Conservation (phyloP, 768 basidiomycete genomes). For the Trametes villosa region DNA sequence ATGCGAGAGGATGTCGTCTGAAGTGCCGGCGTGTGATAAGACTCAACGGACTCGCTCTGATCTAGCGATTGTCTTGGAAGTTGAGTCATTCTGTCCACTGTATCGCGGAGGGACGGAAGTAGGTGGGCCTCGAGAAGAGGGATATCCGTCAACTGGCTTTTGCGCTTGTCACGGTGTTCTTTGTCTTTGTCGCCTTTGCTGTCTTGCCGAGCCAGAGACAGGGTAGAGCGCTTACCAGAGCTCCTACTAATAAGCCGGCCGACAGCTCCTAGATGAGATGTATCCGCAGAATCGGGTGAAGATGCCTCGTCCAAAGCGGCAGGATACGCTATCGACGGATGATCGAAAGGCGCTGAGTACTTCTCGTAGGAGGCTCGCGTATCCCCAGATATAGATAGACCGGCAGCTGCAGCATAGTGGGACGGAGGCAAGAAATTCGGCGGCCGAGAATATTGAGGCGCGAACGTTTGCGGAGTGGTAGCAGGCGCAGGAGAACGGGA, state of each 20-base stretch:
- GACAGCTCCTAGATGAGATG: constrained; percentile 1
- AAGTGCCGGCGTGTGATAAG: neutral
- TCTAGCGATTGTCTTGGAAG: constrained; percentile 21
- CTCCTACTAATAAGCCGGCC: constrained; percentile 6
- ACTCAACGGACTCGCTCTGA: neutral
- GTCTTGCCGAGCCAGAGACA: neutral
- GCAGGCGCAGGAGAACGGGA: constrained; percentile 26
- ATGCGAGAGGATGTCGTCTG: neutral
- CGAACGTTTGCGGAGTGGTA: neutral
- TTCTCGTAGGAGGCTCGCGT: neutral
- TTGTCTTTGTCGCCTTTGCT: constrained; percentile 13
- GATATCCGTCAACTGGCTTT: constrained; percentile 53
- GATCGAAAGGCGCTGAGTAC: neutral
- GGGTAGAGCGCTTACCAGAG: constrained; percentile 14
- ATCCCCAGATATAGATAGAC: constrained; percentile 16
- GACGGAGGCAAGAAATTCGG: constrained; percentile 40
- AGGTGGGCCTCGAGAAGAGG: constrained; percentile 67
- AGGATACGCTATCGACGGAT: constrained; percentile 19
- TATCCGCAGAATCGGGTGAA: constrained; percentile 12
- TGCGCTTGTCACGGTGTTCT: constrained; percentile 29
- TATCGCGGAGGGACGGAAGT: constrained; percentile 72
- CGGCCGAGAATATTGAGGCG: constrained; percentile 15
- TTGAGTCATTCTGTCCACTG: constrained; percentile 72
- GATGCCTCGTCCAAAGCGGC: constrained; percentile 8
- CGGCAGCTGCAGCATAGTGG: constrained; percentile 42